Base-by-base conservation (phyloP, 108 stramenopile genomes). In the Pseudonitzschia delicatissima region DNA sequence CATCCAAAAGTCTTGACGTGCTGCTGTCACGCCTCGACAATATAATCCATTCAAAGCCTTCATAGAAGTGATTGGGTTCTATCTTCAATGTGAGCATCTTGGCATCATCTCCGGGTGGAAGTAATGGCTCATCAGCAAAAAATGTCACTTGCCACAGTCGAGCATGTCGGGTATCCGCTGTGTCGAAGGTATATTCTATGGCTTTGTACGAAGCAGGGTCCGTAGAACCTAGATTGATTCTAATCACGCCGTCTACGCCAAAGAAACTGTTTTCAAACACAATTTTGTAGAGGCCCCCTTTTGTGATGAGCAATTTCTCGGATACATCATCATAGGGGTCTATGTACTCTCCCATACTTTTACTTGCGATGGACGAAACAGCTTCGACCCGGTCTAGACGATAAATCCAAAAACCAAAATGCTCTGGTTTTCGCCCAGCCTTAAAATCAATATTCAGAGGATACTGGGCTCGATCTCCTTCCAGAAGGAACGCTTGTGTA, bases 21-120 rank as follows among this genome's bases (percentile, higher is more conserved):
- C 57, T 53, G 11, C 26, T 12, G 45, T 34, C 12, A 2, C 1
- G 29, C 5, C 45, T 33, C 13, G 33, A 62, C 9, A 73, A 57
- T 2, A 73, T n/a, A n/a, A 73, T 53, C 72, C 72, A 73, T 51
- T 67, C 66, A 18, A 67, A n/a, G 48, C 66, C 72, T 3, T 51
- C 45, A 0, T 65, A 65, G 31, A 55, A 73, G 9, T 52, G 27
- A 47, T 73, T 65, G 37, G 58, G 61, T 32, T 27, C 49, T 1
- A 73, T 33, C 5, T 35, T 55, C 34, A 73, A 23, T 2, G 44
- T 52, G 2, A 73, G 59, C 1, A 36, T 33, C n/a, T n/a, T n/a
- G 2, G 35, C 37, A 18, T 17, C 36, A 55, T 57, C 53, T 1
- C 26, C 7, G 6, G 15, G 28, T 28, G 45, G 33, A 5, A 23